These are phyloP conservation scores for Strombidium stylifer DNA, from an alignment of 73 alveolate species.

Conservation along the genomic window DNA sequence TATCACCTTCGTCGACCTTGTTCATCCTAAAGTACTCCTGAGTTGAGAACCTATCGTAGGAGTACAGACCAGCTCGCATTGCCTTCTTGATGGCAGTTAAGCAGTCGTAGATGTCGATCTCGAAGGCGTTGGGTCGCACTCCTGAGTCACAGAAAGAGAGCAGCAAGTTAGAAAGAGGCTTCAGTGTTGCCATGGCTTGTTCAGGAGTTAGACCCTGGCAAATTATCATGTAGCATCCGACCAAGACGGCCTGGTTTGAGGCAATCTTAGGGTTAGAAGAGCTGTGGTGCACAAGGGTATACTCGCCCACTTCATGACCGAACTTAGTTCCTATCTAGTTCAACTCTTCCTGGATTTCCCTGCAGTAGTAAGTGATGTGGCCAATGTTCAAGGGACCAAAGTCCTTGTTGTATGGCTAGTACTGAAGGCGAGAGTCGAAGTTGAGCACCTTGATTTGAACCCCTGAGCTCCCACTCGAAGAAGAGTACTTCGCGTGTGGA, in stretches of 20 bases:
- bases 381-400: slow-evolving; percentile 73
- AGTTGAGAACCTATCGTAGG: slow-evolving; percentile 45
- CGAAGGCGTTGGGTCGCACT: slow-evolving; percentile 43
- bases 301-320: slow-evolving; percentile 17
- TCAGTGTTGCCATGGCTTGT: slow-evolving; percentile 48
- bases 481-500: no score
- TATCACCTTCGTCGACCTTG: slow-evolving; percentile 66
- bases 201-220: slow-evolving; percentile 42
- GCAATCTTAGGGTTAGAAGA: slow-evolving; percentile 28
- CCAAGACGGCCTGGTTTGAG: slow-evolving; percentile 66
- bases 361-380: slow-evolving; percentile 40
- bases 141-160: slow-evolving; percentile 59
- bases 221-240: slow-evolving; percentile 60
- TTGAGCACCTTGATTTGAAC: no score
- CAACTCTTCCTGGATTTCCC: no score
- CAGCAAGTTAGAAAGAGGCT: slow-evolving; percentile 17
- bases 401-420: slow-evolving; percentile 57
- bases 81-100: slow-evolving; percentile 34
- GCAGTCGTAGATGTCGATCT: slow-evolving; percentile 46
- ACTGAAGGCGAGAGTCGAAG: slow-evolving; percentile 1
- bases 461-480: no score
- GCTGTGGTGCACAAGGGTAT: slow-evolving; percentile 58
- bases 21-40: slow-evolving; percentile 51
- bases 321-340: slow-evolving; percentile 21
- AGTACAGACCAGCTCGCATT: slow-evolving; percentile 53